Conservation (phyloP, 2,329 filamentous ascomycete genomes). For the Phialophora macrospora region DNA sequence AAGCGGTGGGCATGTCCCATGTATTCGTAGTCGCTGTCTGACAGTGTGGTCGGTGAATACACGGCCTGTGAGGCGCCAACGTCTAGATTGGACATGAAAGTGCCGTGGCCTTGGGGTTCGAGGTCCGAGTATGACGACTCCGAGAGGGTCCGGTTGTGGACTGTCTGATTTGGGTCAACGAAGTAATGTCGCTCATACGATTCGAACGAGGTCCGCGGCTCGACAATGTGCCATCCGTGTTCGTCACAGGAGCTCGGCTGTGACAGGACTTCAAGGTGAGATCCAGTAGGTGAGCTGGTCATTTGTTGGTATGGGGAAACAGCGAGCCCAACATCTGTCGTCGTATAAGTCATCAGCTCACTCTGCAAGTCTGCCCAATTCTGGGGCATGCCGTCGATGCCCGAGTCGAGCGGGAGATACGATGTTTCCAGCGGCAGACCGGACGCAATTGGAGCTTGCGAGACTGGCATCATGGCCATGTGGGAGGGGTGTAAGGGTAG, state of each 20-base stretch:
- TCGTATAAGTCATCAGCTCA: slow-evolving; percentile 64
- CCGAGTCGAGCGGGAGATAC: slow-evolving; percentile 59
- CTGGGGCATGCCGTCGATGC: slow-evolving; percentile 68
- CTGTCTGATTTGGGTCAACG: slow-evolving; percentile 88
- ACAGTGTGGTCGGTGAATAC: slow-evolving; percentile 82
- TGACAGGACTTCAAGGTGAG: slow-evolving; percentile 84
- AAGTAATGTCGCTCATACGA: slow-evolving; percentile 69
- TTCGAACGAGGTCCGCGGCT: slow-evolving; percentile 74
- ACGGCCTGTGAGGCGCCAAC: slow-evolving; percentile 77
- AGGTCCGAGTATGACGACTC: slow-evolving; percentile 81
- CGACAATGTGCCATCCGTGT: slow-evolving; percentile 83
- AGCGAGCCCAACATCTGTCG: slow-evolving; percentile 54
- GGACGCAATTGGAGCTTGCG: slow-evolving; percentile 66
- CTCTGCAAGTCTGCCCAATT: slow-evolving; percentile 81
- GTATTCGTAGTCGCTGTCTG: slow-evolving; percentile 65
- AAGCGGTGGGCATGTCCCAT: slow-evolving; percentile 49
- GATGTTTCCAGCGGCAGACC: slow-evolving; percentile 66
- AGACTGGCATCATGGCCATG: slow-evolving; percentile 62
- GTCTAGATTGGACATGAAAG: slow-evolving; percentile 78
- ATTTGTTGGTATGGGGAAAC: slow-evolving; percentile 51
- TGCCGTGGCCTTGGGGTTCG: slow-evolving; percentile 62
- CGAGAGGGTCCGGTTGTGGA: slow-evolving; percentile 85
- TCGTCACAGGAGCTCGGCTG: slow-evolving; percentile 79
- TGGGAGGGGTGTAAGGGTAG: slow-evolving; percentile 52
- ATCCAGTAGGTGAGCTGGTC: slow-evolving; percentile 73